Conservation (phyloP, 257 asterid genomes). For the Ajuga chamaepitys region DNA sequence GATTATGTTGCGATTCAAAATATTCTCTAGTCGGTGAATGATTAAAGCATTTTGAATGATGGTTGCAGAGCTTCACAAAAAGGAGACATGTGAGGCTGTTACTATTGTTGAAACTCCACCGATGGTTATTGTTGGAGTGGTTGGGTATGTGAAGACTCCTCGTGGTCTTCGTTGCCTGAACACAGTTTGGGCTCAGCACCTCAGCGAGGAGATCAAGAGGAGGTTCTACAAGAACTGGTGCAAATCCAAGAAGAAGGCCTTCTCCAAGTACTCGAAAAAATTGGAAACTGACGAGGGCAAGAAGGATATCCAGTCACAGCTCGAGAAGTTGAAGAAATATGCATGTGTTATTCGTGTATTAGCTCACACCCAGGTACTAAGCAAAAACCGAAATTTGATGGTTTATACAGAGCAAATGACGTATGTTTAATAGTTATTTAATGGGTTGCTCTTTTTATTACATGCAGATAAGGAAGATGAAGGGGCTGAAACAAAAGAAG, state of each 20-base stretch:
- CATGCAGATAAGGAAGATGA: slow-evolving; percentile 56
- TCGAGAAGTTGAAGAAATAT: slow-evolving; percentile 50
- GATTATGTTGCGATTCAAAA: background rate
- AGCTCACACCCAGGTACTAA: slow-evolving; percentile 56
- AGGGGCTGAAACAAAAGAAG: slow-evolving; percentile 59
- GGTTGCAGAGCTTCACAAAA: slow-evolving; percentile 52
- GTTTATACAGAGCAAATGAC: too few relatives aligned
- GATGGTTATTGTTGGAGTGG: slow-evolving; percentile 59
- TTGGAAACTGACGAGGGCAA: slow-evolving; percentile 54
- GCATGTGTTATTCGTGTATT: slow-evolving; percentile 39
- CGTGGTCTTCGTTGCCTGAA: slow-evolving; percentile 59
- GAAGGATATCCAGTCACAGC: slow-evolving; percentile 45
- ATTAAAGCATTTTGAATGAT: background rate
- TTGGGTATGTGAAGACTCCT: slow-evolving; percentile 57
- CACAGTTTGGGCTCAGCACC: slow-evolving; percentile 65
- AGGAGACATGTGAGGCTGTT: slow-evolving; percentile 62
- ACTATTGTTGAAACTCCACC: slow-evolving; percentile 54
- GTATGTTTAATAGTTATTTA: too few relatives aligned
- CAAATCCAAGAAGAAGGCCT: slow-evolving; percentile 67
- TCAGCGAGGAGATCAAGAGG: slow-evolving; percentile 55
- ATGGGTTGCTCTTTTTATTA: background rate
- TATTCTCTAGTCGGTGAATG: background rate
- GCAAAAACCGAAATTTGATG: too few relatives aligned
- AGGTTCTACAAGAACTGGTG: slow-evolving; percentile 69
- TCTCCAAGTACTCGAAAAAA: slow-evolving; percentile 37